phyloP scores from a whole-genome alignment of 352 stramenopile genomes.

The Thraustotheca clavata region DNA sequence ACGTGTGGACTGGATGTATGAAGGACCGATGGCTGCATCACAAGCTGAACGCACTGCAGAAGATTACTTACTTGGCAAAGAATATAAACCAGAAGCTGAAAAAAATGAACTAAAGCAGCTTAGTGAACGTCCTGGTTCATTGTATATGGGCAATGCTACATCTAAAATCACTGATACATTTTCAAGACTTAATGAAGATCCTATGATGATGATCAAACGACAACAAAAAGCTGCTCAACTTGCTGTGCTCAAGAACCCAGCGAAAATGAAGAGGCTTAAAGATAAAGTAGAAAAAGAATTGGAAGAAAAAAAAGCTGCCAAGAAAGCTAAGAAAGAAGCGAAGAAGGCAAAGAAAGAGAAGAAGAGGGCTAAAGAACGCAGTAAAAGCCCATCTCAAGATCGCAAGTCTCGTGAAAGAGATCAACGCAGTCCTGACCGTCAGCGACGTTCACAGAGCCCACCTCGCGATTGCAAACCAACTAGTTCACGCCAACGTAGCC shows the following conservation, averaged over 20 bases:
- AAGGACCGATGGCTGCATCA: constrained; percentile 76
- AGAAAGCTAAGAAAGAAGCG: constrained; percentile 49
- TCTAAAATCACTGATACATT: constrained; percentile 86
- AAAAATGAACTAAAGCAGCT: constrained; percentile 45
- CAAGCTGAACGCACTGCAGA: constrained; percentile 53
- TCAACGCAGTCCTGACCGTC: neutral
- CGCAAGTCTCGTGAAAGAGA: neutral
- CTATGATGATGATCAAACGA: constrained; percentile 92
- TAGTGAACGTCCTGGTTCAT: constrained; percentile 48
- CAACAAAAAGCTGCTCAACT: constrained; percentile 66
- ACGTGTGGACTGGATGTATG: constrained; percentile 95
- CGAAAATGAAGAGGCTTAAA: constrained; percentile 86
- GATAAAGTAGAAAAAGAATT: constrained; percentile 65
- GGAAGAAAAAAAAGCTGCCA: constrained; percentile 66
- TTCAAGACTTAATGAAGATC: constrained; percentile 91
- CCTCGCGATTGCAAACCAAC: neutral
- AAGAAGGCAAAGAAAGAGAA: constrained; percentile 37
- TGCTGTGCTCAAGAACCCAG: constrained; percentile 83
- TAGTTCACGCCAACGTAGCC: neutral
- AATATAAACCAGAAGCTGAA: constrained; percentile 46
- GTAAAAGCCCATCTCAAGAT: neutral
- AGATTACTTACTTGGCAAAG: constrained; percentile 92
- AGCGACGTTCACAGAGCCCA: neutral
- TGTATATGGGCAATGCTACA: constrained; percentile 43
- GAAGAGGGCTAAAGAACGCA: constrained; percentile 23